A percentile compares a stretch with the other conserved stretches of the same genome.
phyloP scores from a whole-genome alignment of 805 yeast species.

The Wickerhamomyces mucosus region DNA sequence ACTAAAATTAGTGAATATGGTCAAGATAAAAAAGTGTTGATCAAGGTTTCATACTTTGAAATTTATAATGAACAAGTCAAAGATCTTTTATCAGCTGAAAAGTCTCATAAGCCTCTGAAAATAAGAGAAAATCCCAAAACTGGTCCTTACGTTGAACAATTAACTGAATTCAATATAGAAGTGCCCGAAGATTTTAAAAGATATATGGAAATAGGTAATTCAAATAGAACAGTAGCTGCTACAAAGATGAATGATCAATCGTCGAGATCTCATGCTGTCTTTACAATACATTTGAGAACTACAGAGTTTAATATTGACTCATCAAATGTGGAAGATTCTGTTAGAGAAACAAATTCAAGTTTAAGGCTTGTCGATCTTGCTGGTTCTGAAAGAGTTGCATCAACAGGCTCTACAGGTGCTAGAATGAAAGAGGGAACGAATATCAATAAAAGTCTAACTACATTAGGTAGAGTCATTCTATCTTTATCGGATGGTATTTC shows the following conservation, averaged over 20 bases:
- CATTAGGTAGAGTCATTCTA: slow-evolving; percentile 62
- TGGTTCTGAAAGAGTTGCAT: slow-evolving; percentile 64
- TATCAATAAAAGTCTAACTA: slow-evolving; percentile 70
- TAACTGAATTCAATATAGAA: slow-evolving; percentile 42
- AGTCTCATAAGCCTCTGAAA: slow-evolving; percentile 14
- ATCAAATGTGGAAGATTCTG: slow-evolving; percentile 24
- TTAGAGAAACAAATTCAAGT: slow-evolving; percentile 44
- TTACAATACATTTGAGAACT: slow-evolving; percentile 54
- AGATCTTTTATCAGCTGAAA: slow-evolving; percentile 37
- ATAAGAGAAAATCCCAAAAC: slow-evolving; percentile 58
- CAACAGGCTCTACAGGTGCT: slow-evolving; percentile 51
- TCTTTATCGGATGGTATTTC: slow-evolving; percentile 31
- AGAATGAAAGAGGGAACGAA: slow-evolving; percentile 67
- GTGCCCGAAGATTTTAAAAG: slow-evolving; percentile 38
- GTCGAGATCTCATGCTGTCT: slow-evolving; percentile 75
- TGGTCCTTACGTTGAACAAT: slow-evolving; percentile 67
- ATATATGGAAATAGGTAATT: slow-evolving; percentile 42
- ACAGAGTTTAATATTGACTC: slow-evolving; percentile 30
- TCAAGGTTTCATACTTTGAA: slow-evolving; percentile 57
- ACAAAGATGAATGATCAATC: slow-evolving; percentile 67
- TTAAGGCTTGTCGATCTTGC: slow-evolving; percentile 73
- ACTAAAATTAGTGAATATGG: slow-evolving; percentile 25
- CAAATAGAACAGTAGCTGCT: slow-evolving; percentile 55
- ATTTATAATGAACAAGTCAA: slow-evolving; percentile 70
- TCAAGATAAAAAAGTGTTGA: slow-evolving; percentile 27